phyloP scores from a whole-genome alignment of 2,329 filamentous ascomycete genomes.

The Colletotrichum spaethianum region DNA sequence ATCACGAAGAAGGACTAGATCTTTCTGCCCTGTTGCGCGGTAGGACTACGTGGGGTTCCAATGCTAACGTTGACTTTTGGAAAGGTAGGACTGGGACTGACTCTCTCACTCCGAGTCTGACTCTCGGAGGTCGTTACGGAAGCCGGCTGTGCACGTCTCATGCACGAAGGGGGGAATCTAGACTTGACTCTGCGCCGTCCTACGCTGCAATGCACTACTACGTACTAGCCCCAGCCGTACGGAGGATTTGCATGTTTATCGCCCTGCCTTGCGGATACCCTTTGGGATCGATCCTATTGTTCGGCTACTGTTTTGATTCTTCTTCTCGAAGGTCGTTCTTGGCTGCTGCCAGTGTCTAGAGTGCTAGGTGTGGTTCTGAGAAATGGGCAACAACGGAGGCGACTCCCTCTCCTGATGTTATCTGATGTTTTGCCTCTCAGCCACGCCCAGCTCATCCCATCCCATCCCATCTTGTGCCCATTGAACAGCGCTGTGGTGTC shows the following conservation, averaged over 20 bases:
- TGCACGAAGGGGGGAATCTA: not conserved
- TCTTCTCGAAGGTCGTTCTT: not conserved
- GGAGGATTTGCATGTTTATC: not conserved
- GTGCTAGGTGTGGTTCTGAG: not conserved
- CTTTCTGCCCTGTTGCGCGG: not conserved
- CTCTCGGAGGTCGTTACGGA: slow-evolving; percentile 30
- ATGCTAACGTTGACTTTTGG: too few species aligned
- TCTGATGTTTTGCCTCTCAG: not conserved
- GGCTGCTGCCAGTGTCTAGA: not conserved
- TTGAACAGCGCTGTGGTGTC: too few species aligned
- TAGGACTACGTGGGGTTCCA: not conserved
- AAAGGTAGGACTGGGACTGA: not conserved
- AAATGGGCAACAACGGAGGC: not conserved
- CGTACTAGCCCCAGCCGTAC: not conserved
- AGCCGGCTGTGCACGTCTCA: slow-evolving; percentile 39
- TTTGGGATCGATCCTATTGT: not conserved
- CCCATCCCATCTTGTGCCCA: not conserved
- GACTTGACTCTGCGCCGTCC: not conserved
- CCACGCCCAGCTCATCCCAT: not conserved
- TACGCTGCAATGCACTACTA: not conserved
- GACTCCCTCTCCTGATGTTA: not conserved
- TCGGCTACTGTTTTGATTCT: not conserved
- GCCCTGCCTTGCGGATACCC: not conserved
- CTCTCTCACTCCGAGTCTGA: slow-evolving; percentile 21
- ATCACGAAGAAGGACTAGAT: not conserved